These are phyloP conservation scores for Podospora tetraspora DNA, from an alignment of 495 filamentous ascomycete species.

Conservation along the genomic window DNA sequence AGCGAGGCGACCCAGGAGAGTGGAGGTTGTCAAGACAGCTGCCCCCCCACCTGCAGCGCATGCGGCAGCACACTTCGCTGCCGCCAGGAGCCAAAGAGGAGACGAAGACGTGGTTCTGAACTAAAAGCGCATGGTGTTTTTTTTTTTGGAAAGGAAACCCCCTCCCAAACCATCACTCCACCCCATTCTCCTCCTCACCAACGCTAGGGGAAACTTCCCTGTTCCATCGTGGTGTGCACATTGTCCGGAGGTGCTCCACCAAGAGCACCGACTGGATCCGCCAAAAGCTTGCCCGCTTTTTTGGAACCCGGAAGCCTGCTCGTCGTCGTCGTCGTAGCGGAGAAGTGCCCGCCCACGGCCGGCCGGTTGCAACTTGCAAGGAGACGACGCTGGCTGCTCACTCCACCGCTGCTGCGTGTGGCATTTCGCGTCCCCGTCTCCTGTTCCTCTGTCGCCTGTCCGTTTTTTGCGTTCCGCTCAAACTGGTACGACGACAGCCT, in stretches of 20 bases:
- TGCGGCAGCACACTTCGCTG: neutral
- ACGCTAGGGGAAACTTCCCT: neutral
- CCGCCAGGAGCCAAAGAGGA: neutral
- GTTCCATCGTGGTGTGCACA: neutral
- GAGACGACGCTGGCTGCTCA: neutral
- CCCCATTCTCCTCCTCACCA: neutral
- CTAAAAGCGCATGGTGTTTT: neutral
- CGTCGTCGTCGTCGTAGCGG: neutral
- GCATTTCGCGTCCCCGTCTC: neutral
- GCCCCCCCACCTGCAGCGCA: neutral
- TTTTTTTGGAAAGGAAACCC: neutral
- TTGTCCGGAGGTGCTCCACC: neutral
- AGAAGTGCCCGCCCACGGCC: neutral
- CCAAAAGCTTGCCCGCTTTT: neutral
- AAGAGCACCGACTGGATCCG: neutral
- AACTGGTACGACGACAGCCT: neutral
- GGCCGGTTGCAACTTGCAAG: neutral
- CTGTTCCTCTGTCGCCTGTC: neutral
- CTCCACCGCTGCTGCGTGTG: neutral
- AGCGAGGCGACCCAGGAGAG: neutral
- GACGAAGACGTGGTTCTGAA: neutral
- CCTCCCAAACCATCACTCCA: neutral
- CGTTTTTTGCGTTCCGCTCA: neutral
- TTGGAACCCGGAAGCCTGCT: neutral
- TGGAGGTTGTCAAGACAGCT: neutral